Conservation (phyloP, 129 eudicot genomes). For the Saussurea involucrata region DNA sequence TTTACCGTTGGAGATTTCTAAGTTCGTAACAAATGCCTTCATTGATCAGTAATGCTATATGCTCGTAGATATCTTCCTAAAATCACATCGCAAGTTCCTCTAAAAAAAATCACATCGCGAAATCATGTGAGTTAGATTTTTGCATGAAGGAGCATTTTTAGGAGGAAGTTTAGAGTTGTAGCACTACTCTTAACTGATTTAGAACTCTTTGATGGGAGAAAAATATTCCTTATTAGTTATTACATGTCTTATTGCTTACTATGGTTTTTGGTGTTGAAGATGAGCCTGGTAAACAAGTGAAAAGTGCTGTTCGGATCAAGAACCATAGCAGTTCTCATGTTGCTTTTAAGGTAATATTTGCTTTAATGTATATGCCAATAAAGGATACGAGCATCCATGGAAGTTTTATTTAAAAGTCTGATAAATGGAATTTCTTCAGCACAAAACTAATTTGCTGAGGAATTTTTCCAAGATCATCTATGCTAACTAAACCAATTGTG, state of each 20-base stretch:
- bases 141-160: background rate
- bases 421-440: background rate
- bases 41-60: background rate
- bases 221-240: background rate
- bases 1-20: background rate
- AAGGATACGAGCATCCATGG: background rate
- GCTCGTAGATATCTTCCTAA: background rate
- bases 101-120: background rate
- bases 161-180: background rate
- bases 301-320: conserved; percentile 81
- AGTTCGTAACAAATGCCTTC: background rate
- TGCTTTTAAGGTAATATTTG: conserved; percentile 73
- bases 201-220: background rate
- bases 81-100: background rate
- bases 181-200: background rate
- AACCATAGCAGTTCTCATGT: conserved; percentile 80
- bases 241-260: conserved; percentile 9
- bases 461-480: background rate
- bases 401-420: background rate
- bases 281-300: conserved; percentile 89
- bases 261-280: conserved; percentile 41
- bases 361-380: background rate
- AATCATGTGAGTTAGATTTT: background rate
- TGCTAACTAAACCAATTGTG: conserved; percentile 7
- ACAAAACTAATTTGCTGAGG: background rate